phyloP scores from a whole-genome alignment of 257 asterid species.

The Solanum raphanifolium region DNA sequence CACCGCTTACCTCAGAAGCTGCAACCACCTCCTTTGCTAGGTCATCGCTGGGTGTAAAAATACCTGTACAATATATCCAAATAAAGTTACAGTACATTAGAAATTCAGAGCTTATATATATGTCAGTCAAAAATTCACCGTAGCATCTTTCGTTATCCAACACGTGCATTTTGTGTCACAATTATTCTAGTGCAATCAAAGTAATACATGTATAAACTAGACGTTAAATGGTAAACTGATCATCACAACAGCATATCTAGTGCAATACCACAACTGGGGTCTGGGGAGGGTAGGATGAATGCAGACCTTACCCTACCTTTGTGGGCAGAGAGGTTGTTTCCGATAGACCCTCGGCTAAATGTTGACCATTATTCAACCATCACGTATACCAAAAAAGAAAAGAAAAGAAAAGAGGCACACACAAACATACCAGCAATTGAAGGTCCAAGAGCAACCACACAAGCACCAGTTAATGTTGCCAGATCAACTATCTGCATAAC shows the following conservation, averaged over 20 bases:
- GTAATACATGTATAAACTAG: background rate
- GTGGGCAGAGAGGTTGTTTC: background rate
- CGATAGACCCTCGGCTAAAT: background rate
- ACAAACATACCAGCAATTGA: constrained; percentile 64
- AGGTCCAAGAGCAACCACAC: constrained; percentile 85
- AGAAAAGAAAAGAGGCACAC: background rate
- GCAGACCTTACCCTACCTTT: background rate
- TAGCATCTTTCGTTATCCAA: background rate
- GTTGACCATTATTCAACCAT: background rate
- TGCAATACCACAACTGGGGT: background rate
- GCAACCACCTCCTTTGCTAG: constrained; percentile 74
- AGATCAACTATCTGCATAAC: constrained; percentile 70
- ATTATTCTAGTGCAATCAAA: background rate
- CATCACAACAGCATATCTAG: background rate
- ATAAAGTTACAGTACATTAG: background rate
- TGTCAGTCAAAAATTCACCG: background rate
- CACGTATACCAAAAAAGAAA: background rate
- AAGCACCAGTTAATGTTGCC: constrained; percentile 93
- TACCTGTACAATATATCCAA: constrained; percentile 31
- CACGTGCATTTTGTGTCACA: background rate
- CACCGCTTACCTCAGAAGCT: constrained; percentile 81
- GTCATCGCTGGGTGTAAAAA: constrained; percentile 78
- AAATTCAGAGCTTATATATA: background rate
- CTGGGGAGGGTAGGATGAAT: background rate
- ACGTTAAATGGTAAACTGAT: background rate